Evolutionary conservation across 2,329 filamentous ascomycete genomes (phyloP).

Genomic region (Ceratocystis colombiana): DNA sequence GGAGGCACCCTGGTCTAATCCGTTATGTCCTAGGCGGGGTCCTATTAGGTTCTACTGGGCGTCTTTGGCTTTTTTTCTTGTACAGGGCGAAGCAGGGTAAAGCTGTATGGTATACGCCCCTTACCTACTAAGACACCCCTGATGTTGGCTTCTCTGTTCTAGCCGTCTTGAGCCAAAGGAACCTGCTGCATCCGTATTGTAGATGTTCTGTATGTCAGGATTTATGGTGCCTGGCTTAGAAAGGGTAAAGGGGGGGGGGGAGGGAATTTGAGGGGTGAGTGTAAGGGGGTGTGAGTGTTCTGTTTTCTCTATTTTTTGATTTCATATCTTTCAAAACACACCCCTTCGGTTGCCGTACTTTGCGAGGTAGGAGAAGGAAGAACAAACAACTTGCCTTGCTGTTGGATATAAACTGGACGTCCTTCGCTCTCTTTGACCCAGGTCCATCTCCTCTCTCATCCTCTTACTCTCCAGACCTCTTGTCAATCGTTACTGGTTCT

Average conservation of each 20-base stretch:
- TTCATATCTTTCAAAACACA: neutral
- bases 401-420: constrained; percentile 11
- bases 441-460: neutral
- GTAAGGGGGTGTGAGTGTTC: too few species aligned
- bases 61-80: constrained; percentile 5
- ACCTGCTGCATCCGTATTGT: constrained; percentile 6
- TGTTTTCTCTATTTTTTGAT: constrained; percentile 8
- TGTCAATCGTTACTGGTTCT: constrained; percentile 16
- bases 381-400: neutral
- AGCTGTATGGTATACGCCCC: neutral
- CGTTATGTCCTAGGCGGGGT: constrained; percentile 4
- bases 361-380: too few species aligned
- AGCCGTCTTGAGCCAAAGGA: constrained; percentile 2
- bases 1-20: constrained; percentile 2
- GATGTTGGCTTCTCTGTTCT: constrained; percentile 1
- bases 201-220: constrained; percentile 1
- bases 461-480: neutral
- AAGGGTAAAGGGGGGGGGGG: neutral
- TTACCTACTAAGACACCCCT: neutral
- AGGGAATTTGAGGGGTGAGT: neutral
- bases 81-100: constrained; percentile 5
- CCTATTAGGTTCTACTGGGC: neutral
- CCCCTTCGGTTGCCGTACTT: neutral
- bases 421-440: neutral
- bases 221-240: neutral